Base-by-base conservation (phyloP, 371 early-diverging fungal genomes). In the Actinomucor elegans region DNA sequence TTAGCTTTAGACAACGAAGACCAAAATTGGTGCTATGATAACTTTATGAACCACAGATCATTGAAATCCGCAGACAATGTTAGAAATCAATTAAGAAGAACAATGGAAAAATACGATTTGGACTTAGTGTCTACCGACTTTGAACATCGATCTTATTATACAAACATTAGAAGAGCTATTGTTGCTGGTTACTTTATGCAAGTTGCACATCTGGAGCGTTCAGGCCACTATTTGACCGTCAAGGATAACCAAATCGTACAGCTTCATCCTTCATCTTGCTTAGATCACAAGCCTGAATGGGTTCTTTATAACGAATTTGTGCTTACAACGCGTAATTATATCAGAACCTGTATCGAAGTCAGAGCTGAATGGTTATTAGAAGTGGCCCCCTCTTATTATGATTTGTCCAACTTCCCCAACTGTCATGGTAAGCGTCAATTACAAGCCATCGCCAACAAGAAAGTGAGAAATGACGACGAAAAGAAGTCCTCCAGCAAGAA, bases 261-360 rank as follows among this genome's bases (percentile, higher is more conserved):
- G 40, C 79, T 99, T n/a, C 98, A 99, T 69, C 98, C 96, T 20
- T 92, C 93, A 10, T 88, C 92, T 24, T 83, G 88, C 58, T 66
- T 98, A 26, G 88, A 84, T 46, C 87, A 88, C 55, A 93, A 92
- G 52, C 93, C 97, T 15, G 94, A 96, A 67, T 98, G 98, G 98
- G 96, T 97, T 5, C 66, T 97, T 29, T 99, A 96, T 78, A 92
- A 97, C 62, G 99, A 99, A 71, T 96, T 93, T 79, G 98, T 97
- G n/a, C 69, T 97, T 55, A 99, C 99, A 11, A 86, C 89, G 31
- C 88, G 92, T 57, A 92, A 96, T 66, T 98, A 91, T 70, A 96
- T 99, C 54, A 91, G 99, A 47, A 97, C 93, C 0, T 91, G 91
- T 37, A 90, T 93, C 0, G 93, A 91, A 67, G 86, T 96, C 48